Evolutionary conservation across 1,284 basidiomycete species (phyloP), one percentile per base, ranked within the genome.

Genomic region (Pyrrhoderma noxium): DNA sequence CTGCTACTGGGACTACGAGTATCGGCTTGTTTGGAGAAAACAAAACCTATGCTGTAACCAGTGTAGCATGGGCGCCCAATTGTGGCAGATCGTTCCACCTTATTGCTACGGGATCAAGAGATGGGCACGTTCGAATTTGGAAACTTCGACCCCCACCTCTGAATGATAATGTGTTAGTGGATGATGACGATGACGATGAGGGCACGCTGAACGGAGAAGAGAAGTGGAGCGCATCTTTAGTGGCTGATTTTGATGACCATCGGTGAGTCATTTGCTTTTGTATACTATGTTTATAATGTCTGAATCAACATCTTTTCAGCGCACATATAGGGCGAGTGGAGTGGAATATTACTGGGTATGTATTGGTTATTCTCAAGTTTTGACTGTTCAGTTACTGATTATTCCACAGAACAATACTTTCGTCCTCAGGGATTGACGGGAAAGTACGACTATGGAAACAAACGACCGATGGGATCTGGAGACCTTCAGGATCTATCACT

Each of bases 31-130:
- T 45, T 22, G n/a, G 8, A 8, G 16, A 40, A 40, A 11, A 11
- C 5, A 31, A 11, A 5, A 5, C 27, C 2, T 80, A 71, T 48
- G 77, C 91, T 1, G 77, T 93, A 48, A 88, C 85, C 0, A 82
- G 82, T 22, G 77, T 96, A 39, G 75, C 90, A 3, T 97, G 93
- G 92, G 91, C 93, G 1, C 89, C 93, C 1, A 85, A 85, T 0
- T 94, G 90, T 59, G 93, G 93, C 1, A 76, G 92, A 19, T 89
- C 88, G 1, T 94, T 93, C 66, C 93, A 96, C 62, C 81, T 95
- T 42, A 74, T 96, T 56, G 93, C 93, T 2, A 89, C 91, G 0
- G 93, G 92, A 4, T 75, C 82, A 36, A 73, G 91, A 37, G 93
- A 94, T 62, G 91, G 92, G 0, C 77, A 79, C 38, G 90, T 95